A percentile compares a stretch with the other conserved stretches of the same genome.
These are phyloP conservation scores for Aschersonia sp. DNA, from an alignment of 2,329 filamentous ascomycete genomes.

Conservation along the genomic window DNA sequence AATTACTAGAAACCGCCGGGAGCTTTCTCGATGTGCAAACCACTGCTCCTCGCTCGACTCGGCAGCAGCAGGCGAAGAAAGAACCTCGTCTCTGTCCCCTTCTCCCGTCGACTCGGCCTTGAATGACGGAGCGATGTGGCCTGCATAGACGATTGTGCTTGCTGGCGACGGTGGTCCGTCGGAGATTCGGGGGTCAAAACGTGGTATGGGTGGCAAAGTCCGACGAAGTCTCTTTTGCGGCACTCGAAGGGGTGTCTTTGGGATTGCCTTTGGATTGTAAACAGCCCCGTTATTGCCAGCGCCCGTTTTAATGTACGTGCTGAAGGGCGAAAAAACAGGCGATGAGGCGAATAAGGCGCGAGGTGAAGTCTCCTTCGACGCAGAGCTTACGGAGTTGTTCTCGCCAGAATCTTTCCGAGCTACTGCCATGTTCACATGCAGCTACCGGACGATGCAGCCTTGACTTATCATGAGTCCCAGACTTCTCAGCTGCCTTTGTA, in stretches of 20 bases:
- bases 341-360: no score
- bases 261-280: conserved; percentile 7
- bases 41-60: conserved; percentile 5
- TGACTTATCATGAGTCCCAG: no score
- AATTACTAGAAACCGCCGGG: conserved; percentile 17
- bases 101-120: not conserved
- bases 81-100: conserved; percentile 3
- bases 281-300: conserved; percentile 8
- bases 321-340: no score
- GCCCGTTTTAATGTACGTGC: no score
- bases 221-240: conserved; percentile 15
- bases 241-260: conserved; percentile 13
- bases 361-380: no score
- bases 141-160: conserved; percentile 6
- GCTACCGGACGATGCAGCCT: no score
- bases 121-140: conserved; percentile 2
- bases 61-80: conserved; percentile 2
- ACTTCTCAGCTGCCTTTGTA: no score
- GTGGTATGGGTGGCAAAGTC: conserved; percentile 4
- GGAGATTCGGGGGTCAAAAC: not conserved
- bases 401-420: no score
- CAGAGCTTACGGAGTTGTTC: no score
- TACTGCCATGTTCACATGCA: no score
- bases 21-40: conserved; percentile 10
- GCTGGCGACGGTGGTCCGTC: conserved; percentile 11